Evolutionary conservation across 2,329 filamentous ascomycete species (phyloP).

Genomic region (Hypomyces rosellus): DNA sequence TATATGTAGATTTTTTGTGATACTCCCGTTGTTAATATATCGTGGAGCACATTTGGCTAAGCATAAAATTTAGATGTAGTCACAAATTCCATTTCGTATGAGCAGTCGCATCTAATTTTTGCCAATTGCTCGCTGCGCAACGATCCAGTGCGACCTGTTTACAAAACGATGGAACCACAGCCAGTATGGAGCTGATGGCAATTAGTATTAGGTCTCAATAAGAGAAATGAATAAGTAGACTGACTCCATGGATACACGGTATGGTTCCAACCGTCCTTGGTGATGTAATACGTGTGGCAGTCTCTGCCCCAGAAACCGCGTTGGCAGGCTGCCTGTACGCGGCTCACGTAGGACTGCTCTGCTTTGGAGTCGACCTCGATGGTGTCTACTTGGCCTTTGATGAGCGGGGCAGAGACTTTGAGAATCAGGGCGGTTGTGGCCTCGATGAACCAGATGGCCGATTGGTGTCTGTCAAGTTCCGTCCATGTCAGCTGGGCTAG

Average conservation of each 20-base stretch:
- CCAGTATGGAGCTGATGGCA: not conserved
- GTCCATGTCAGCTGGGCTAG: too few species aligned
- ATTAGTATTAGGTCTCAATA: not conserved
- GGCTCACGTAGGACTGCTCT: not conserved
- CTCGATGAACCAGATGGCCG: not conserved
- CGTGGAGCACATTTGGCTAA: too few species aligned
- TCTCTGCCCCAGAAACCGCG: not conserved
- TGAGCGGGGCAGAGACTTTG: not conserved
- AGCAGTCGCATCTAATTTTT: too few species aligned
- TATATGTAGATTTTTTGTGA: too few species aligned
- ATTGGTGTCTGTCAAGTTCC: conserved; percentile 1
- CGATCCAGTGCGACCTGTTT: not conserved
- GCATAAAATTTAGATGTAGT: too few species aligned
- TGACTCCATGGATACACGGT: conserved; percentile 1
- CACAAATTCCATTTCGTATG: too few species aligned
- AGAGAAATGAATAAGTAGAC: not conserved
- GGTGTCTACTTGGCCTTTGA: not conserved
- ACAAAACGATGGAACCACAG: not conserved
- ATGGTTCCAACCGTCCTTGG: not conserved
- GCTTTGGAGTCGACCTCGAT: not conserved
- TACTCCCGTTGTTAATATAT: too few species aligned
- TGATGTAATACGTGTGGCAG: conserved; percentile 1
- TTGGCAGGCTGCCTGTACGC: not conserved
- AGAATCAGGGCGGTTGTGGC: not conserved
- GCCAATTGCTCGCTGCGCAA: not conserved